Conservation (phyloP, 2,329 filamentous ascomycete species). For the Tolypocladium cylindrosporum region DNA sequence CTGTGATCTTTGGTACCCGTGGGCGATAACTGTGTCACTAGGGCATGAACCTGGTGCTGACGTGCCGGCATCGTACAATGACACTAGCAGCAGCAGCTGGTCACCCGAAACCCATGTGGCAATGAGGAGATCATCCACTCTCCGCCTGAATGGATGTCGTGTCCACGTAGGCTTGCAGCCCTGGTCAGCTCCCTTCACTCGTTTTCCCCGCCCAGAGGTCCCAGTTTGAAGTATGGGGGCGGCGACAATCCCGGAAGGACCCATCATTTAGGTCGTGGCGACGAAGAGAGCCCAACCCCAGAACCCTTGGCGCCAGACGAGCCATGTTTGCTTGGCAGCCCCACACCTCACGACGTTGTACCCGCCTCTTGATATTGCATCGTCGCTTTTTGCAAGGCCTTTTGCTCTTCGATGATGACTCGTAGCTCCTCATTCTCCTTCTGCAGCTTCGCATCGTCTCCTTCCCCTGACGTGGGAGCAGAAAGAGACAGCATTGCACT, state of each 20-base stretch:
- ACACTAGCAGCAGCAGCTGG: too few relatives aligned
- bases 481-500: conserved; percentile 37
- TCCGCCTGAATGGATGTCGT: neutral
- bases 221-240: neutral
- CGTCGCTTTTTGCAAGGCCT: conserved; percentile 14
- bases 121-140: neutral
- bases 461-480: conserved; percentile 11
- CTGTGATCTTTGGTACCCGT: too few relatives aligned
- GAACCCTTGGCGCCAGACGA: neutral
- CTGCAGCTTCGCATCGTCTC: conserved; percentile 10
- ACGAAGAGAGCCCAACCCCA: neutral
- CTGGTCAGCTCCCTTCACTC: neutral
- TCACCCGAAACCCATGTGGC: too few relatives aligned
- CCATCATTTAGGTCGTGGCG: neutral
- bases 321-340: neutral
- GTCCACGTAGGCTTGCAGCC: neutral
- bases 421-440: conserved; percentile 35
- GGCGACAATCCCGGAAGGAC: neutral
- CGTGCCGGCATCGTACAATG: too few relatives aligned
- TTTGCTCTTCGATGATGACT: conserved; percentile 33
- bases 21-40: neutral
- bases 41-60: neutral
- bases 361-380: conserved; percentile 1
- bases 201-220: neutral
- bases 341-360: neutral